Percentiles rank a stretch among this genome's conserved stretches.
Evolutionary conservation across 139 green algal species (phyloP).

Genomic region (Nannochloris sp.): DNA sequence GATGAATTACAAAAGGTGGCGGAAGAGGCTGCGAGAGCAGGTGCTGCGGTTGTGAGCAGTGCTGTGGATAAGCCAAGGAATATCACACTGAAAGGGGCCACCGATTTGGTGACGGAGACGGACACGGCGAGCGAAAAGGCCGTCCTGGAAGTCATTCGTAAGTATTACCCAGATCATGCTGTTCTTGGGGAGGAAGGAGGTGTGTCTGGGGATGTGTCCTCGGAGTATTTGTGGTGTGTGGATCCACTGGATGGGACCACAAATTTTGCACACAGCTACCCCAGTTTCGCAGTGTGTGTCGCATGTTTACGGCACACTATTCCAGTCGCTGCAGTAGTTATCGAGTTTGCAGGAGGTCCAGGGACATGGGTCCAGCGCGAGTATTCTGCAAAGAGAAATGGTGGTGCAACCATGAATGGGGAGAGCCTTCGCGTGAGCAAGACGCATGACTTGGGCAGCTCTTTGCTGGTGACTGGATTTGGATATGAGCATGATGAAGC

Average conservation of each 20-base stretch:
- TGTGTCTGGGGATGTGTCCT: constrained; percentile 52
- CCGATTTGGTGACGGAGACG: constrained; percentile 68
- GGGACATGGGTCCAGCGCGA: constrained; percentile 62
- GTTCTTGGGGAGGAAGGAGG: constrained; percentile 89
- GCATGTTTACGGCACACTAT: constrained; percentile 45
- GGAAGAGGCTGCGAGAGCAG: constrained; percentile 31
- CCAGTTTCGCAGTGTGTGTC: constrained; percentile 68
- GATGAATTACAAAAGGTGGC: constrained; percentile 39
- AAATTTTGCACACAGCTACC: constrained; percentile 81
- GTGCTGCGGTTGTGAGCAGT: constrained; percentile 46
- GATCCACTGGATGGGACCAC: constrained; percentile 84
- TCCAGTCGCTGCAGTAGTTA: constrained; percentile 52
- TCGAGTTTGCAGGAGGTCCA: constrained; percentile 48
- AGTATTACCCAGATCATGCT: constrained; percentile 48
- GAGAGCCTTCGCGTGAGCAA: constrained; percentile 30
- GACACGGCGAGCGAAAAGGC: constrained; percentile 60
- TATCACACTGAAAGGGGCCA: constrained; percentile 60
- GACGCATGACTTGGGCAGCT: constrained; percentile 21
- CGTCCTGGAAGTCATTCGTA: constrained; percentile 43
- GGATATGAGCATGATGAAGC: constrained; percentile 74
- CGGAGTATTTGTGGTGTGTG: constrained; percentile 81
- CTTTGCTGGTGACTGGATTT: constrained; percentile 76
- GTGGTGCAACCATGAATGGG: constrained; percentile 70
- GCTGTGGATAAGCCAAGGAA: constrained; percentile 56
- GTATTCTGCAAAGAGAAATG: constrained; percentile 54